Evolutionary conservation across 345 rosid genomes (phyloP).

Genomic region (Lepidium sativum): DNA sequence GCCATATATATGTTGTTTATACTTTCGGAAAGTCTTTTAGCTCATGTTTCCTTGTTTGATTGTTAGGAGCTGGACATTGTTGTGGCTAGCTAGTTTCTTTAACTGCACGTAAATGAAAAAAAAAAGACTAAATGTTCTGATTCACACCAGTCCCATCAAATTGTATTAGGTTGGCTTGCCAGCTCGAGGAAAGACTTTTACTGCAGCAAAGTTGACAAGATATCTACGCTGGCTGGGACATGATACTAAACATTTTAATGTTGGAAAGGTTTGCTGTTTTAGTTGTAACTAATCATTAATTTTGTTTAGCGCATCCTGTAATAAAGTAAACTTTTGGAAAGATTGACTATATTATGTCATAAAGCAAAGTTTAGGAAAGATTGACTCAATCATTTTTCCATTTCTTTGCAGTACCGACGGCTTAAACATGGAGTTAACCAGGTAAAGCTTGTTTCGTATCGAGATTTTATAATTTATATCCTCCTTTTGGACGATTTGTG

Average conservation of each 20-base stretch:
- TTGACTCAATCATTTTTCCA: constrained; percentile 17
- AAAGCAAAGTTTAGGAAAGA: background rate
- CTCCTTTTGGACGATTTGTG: constrained; percentile 7
- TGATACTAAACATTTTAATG: constrained; percentile 96
- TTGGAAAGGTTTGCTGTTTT: constrained; percentile 69
- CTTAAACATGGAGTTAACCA: constrained; percentile 89
- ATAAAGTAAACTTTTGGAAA: too few species aligned
- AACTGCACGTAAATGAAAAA: background rate
- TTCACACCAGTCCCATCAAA: background rate
- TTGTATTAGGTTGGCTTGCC: constrained; percentile 87
- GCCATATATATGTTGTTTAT: background rate
- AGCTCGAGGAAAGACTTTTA: constrained; percentile 97
- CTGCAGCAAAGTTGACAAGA: constrained; percentile 96
- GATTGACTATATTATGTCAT: too few species aligned
- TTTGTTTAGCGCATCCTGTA: constrained; percentile 7
- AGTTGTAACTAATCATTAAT: background rate
- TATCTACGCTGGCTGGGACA: constrained; percentile 99
- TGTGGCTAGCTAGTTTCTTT: constrained; percentile 7
- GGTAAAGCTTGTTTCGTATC: constrained; percentile 36
- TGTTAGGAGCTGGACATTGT: background rate
- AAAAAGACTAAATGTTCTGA: background rate
- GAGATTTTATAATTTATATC: background rate
- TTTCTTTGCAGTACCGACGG: constrained; percentile 83
- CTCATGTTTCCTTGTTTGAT: constrained; percentile 4
- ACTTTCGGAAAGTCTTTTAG: constrained; percentile 9